Evolutionary conservation across 208 protist genomes (phyloP), one percentile per base, ranked within the genome.

Genomic region (Leishmania major): DNA sequence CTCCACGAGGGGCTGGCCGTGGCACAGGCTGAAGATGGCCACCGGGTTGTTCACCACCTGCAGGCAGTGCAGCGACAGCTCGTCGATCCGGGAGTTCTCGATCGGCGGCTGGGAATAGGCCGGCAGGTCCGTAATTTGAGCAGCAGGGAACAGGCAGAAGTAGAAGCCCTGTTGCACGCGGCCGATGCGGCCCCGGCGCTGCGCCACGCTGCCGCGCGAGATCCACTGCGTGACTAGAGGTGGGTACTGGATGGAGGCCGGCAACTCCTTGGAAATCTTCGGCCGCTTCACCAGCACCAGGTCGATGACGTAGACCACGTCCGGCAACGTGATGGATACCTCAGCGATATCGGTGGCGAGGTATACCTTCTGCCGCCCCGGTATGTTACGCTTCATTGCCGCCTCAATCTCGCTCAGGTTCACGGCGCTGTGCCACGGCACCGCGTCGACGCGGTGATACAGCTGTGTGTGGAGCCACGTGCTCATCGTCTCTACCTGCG

Each of bases 271-370:
- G 37, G 85, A 82, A 71, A 98, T 96, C 67, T 90, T 90, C 8
- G 95, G 95, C 45, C 91, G 86, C 86, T 98, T 98, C 66, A 86
- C 84, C 8, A 92, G 88, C 55, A 99, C 98, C 49, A 92, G 92
- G 86, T 99, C 99, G 57, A 99, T 96, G 17, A 99, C 98, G 78
- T 97, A 95, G 43, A 97, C 94, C 3, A 97, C 94, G 83, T 99
- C 99, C 28, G 98, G 97, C 71, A 99, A 95, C 55, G 99, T 99
- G 28, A 99, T 85, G 53, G 93, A 98, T 3, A 76, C 72, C 72
- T 76, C 72, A 6, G 72, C 72, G 31, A 76, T 76, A 25, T 76
- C 72, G 28, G 98, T 99, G 43, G 96, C 91, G 31, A 99, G 84
- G 73, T 99, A 96, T 49, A 99, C 89, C 87, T 99, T 99, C 69